phyloP scores from a whole-genome alignment of 306 rosid species.

The Trichosanthes cucumerina region DNA sequence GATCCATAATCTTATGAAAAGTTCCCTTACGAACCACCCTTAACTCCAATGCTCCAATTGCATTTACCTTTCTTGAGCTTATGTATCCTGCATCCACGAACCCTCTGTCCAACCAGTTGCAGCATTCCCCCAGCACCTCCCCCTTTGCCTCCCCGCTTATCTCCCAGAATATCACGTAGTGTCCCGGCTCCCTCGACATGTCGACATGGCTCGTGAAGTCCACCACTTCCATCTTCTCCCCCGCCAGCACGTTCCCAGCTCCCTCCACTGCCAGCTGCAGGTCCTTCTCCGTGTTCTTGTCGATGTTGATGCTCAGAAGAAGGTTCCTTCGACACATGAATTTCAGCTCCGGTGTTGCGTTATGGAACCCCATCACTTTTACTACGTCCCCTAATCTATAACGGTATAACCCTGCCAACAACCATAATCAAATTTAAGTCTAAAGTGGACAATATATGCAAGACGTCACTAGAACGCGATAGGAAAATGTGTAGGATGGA shows the following conservation, averaged over 20 bases:
- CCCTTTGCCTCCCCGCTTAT: conserved; percentile 58
- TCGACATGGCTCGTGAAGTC: conserved; percentile 73
- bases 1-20: conserved; percentile 60
- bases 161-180: conserved; percentile 85
- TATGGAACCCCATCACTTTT: conserved; percentile 65
- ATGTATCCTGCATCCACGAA: conserved; percentile 68
- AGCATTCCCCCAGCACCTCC: conserved; percentile 56
- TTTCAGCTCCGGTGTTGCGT: conserved; percentile 66
- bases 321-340: conserved; percentile 57
- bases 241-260: conserved; percentile 43
- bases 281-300: conserved; percentile 85
- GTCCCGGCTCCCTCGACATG: conserved; percentile 56
- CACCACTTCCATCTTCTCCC: conserved; percentile 56
- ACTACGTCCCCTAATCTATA: conserved; percentile 82
- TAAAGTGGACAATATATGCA: neutral
- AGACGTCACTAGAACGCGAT: neutral
- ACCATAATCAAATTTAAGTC: neutral
- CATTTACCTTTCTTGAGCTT: conserved; percentile 47
- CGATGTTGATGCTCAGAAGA: conserved; percentile 60
- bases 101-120: conserved; percentile 57
- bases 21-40: conserved; percentile 60
- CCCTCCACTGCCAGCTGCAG: conserved; percentile 61
- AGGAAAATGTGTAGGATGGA: neutral
- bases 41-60: conserved; percentile 65
- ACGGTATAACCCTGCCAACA: conserved; percentile 63